Percentiles rank a stretch among this genome's conserved stretches.
These are phyloP conservation scores for Emmonsiellopsis sp. DNA, from an alignment of 2,329 filamentous ascomycete species.

Conservation along the genomic window DNA sequence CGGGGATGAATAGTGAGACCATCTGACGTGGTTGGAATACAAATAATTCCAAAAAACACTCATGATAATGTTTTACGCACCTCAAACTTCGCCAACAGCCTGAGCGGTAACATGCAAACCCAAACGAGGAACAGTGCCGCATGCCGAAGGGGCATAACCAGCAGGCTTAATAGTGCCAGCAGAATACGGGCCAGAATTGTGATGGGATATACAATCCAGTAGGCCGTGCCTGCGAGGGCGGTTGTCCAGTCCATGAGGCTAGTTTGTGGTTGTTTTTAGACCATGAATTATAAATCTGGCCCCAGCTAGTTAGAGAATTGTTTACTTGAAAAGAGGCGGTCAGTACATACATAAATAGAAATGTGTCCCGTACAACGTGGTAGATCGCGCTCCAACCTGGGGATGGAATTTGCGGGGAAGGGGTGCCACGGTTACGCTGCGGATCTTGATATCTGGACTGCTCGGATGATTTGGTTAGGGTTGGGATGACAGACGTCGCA, in stretches of 20 bases:
- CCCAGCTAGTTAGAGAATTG: too few species aligned
- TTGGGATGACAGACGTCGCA: neutral
- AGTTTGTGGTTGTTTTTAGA: neutral
- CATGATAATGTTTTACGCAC: slow-evolving; percentile 26
- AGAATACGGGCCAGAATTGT: slow-evolving; percentile 30
- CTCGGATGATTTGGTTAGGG: neutral
- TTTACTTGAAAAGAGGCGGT: too few species aligned
- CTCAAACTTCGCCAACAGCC: slow-evolving; percentile 45
- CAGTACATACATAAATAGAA: too few species aligned
- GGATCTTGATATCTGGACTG: neutral
- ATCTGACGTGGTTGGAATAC: too few species aligned
- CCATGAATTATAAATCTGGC: too few species aligned
- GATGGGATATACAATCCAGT: slow-evolving; percentile 30
- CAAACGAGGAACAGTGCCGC: slow-evolving; percentile 34
- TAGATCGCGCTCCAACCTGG: neutral
- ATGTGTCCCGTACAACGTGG: neutral
- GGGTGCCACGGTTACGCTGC: neutral
- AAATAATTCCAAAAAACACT: neutral
- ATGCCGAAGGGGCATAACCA: slow-evolving; percentile 40
- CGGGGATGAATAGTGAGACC: too few species aligned
- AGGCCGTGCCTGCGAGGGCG: slow-evolving; percentile 21
- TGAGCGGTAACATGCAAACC: slow-evolving; percentile 40
- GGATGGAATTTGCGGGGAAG: neutral
- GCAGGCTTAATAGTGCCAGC: slow-evolving; percentile 26
- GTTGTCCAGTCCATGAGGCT: slow-evolving; percentile 6